Percentiles rank a stretch among this genome's conserved stretches.
phyloP scores from a whole-genome alignment of 2,329 filamentous ascomycete species.

The Esteya vermicola region DNA sequence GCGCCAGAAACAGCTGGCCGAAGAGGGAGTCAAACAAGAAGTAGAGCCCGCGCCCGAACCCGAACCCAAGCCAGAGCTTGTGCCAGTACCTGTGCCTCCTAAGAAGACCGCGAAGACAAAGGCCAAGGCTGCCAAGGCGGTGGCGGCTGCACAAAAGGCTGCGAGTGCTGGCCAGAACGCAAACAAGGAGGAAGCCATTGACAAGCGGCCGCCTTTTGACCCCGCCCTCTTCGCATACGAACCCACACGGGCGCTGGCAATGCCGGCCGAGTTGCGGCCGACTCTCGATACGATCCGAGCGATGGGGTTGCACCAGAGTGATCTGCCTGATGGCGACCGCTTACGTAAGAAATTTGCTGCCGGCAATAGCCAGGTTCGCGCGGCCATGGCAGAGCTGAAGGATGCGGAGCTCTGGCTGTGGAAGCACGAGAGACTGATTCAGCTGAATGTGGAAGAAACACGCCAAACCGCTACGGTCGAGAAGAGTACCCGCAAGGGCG shows the following conservation, averaged over 20 bases:
- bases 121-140: constrained; percentile 11
- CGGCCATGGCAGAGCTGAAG: constrained; percentile 22
- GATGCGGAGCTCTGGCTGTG: constrained; percentile 42
- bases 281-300: constrained; percentile 30
- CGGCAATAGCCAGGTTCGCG: too few relatives aligned
- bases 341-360: constrained; percentile 35
- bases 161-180: constrained; percentile 8
- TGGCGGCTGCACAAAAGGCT: constrained; percentile 2
- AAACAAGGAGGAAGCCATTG: constrained; percentile 2
- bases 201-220: constrained; percentile 6
- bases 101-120: constrained; percentile 8
- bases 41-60: constrained; percentile 13
- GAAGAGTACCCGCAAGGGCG: neutral
- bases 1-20: constrained; percentile 30
- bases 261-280: constrained; percentile 30
- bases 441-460: constrained; percentile 32
- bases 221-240: constrained; percentile 31
- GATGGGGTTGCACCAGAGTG: constrained; percentile 27
- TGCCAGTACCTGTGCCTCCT: constrained; percentile 9
- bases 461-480: constrained; percentile 1
- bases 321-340: constrained; percentile 33
- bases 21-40: constrained; percentile 10
- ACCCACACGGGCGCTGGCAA: constrained; percentile 28
- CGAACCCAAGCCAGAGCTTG: constrained; percentile 7
- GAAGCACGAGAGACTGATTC: constrained; percentile 39